Evolutionary conservation across 352 stramenopile genomes (phyloP), one percentile per base, ranked within the genome.

Genomic region (Phytopythium cucurbitacearum): DNA sequence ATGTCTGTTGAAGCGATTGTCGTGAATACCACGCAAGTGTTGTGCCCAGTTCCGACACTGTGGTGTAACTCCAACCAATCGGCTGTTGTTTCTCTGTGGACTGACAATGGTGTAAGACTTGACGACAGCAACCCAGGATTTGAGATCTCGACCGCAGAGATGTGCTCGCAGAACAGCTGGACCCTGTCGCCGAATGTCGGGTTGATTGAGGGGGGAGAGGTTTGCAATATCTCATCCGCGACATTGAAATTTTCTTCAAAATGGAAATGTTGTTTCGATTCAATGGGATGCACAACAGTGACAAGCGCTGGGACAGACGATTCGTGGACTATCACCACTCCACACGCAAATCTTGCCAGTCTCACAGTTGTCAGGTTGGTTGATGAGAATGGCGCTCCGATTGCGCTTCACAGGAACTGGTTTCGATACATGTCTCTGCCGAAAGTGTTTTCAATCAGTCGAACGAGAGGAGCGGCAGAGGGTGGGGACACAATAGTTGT

Each of bases 231-330:
- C 37, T 38, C 6, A 44, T 42, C 48, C 3, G 10, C 16, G 4
- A 6, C 1, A 4, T 16, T 45, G 0, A 1, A 45, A 6, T 11
- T 37, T 1, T 44, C 40, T 9, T 37, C 12, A 4, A 56, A 40
- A 5, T 76, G 68, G 68, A 60, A 45, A 4, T 82, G 69, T 60
- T 77, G 69, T 35, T 82, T 82, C 7, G 64, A 60, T 36, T 43
- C 53, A 8, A 51, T 56, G 5, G 37, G 15, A 40, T 81, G 65
- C 47, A 63, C 49, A 34, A 13, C n/a, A 28, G 8, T 72, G 6
- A 54, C 60, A 33, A 45, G 48, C 44, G 5, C 35, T 49, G 36
- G 34, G 3, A 8, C 40, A 0, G 9, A 38, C 15, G 55, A 48
- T 6, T 15, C 21, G 32, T 72, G 50, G 53, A 41, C 40, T 42